A percentile compares a stretch with the other conserved stretches of the same genome.
Conservation (phyloP, 1,284 basidiomycete species). For the Gomphus bonarii region DNA sequence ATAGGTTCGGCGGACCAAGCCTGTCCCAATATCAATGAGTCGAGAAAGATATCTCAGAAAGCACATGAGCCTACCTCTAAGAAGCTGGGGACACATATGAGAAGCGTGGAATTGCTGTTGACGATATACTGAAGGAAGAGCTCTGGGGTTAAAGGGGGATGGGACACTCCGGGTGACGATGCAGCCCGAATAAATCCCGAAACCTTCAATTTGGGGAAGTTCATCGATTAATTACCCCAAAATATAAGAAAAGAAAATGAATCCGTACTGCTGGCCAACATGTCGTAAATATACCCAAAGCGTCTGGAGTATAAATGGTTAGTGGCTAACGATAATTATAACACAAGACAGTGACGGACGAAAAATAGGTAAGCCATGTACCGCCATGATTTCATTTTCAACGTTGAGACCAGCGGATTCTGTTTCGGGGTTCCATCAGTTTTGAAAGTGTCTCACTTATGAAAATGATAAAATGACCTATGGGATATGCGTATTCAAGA, state of each 20-base stretch:
- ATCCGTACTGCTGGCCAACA: constrained; percentile 1
- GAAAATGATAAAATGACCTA: no score
- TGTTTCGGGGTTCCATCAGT: no score
- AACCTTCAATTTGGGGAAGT: constrained; percentile 13
- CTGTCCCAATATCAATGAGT: constrained; percentile 5
- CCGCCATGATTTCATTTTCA: background rate
- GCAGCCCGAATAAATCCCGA: constrained; percentile 19
- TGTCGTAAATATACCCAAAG: background rate
- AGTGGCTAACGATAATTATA: background rate
- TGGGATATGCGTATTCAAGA: constrained; percentile 3
- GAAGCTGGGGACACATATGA: constrained; percentile 20
- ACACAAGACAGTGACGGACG: constrained; percentile 14
- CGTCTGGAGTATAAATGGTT: background rate
- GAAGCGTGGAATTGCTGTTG: constrained; percentile 14
- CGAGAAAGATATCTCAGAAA: background rate
- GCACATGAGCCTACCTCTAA: constrained; percentile 18
- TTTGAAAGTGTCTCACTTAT: no score
- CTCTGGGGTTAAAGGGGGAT: constrained; percentile 19
- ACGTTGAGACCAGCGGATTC: no score
- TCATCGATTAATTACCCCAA: background rate
- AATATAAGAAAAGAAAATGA: background rate
- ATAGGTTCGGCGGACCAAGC: constrained; percentile 17
- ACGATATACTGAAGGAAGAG: constrained; percentile 16
- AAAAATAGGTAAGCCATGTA: background rate
- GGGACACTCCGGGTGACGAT: constrained; percentile 16